phyloP scores from a whole-genome alignment of 345 rosid genomes.

The Syzygium jambos region DNA sequence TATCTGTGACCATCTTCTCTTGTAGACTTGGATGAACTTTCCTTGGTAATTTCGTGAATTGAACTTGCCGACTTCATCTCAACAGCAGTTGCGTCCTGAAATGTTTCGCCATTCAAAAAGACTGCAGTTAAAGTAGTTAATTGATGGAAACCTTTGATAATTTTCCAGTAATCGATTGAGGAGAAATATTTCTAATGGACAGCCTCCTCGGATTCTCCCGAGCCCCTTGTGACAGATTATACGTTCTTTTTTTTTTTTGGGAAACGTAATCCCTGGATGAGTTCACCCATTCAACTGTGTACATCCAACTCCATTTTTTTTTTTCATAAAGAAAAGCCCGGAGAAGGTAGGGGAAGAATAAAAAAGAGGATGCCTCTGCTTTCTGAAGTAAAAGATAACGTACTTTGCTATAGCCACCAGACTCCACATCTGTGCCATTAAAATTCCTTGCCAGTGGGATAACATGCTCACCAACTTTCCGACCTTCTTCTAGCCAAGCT shows the following conservation, averaged over 20 bases:
- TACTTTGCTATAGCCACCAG: slow-evolving; percentile 39
- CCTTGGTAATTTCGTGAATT: slow-evolving; percentile 23
- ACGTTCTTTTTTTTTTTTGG: neutral
- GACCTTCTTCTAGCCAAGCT: slow-evolving; percentile 85
- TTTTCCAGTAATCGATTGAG: neutral
- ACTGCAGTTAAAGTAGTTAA: neutral
- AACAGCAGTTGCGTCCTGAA: slow-evolving; percentile 52
- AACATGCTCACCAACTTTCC: slow-evolving; percentile 80
- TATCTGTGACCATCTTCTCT: slow-evolving; percentile 63
- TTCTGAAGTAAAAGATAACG: neutral
- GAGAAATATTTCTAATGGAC: neutral
- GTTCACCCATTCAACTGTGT: neutral
- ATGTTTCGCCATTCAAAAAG: neutral
- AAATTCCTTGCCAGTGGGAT: slow-evolving; percentile 89
- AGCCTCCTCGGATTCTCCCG: neutral
- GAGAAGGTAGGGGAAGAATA: neutral
- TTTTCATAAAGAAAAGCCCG: neutral
- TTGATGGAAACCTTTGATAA: neutral
- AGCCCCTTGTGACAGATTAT: neutral
- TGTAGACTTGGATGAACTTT: slow-evolving; percentile 27
- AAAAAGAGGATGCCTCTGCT: neutral
- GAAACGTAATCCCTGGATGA: neutral
- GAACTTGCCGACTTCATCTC: slow-evolving; percentile 61
- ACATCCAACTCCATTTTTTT: neutral
- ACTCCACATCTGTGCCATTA: slow-evolving; percentile 60